Evolutionary conservation across 2,329 filamentous ascomycete genomes (phyloP).

Genomic region (Paramyrothecium sp.): DNA sequence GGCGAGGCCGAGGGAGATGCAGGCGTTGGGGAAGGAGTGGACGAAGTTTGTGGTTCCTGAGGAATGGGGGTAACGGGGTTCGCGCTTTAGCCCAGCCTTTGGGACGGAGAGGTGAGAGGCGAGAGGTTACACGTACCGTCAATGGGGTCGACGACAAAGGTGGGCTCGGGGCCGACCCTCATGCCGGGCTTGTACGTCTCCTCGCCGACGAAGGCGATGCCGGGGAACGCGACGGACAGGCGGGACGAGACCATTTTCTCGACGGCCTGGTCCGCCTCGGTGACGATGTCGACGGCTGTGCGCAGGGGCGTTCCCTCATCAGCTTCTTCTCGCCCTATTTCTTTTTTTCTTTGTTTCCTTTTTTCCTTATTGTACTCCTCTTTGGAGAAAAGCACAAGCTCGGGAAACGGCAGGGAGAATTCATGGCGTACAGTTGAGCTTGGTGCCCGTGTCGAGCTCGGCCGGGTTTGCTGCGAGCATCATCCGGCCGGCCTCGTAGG

Average conservation of each 20-base stretch:
- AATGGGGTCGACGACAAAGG: conserved; percentile 80
- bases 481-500: conserved; percentile 63
- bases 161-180: conserved; percentile 62
- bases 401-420: background rate
- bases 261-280: conserved; percentile 65
- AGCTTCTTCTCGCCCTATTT: too few species aligned
- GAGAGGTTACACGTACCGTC: too few species aligned
- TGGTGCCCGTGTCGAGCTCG: conserved; percentile 55
- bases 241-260: conserved; percentile 58
- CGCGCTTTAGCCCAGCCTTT: background rate
- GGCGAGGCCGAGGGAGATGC: conserved; percentile 73
- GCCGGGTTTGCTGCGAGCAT: conserved; percentile 61
- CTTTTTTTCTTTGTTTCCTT: too few species aligned
- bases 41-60: conserved; percentile 72
- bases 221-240: conserved; percentile 52
- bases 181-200: conserved; percentile 72
- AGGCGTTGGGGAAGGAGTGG: conserved; percentile 71
- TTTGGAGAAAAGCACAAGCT: background rate
- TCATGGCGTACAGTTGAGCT: conserved; percentile 59
- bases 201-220: conserved; percentile 68
- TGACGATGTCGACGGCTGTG: conserved; percentile 66
- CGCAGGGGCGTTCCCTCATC: background rate
- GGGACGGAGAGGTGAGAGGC: background rate
- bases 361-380: too few species aligned
- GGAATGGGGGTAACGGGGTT: background rate